phyloP scores from a whole-genome alignment of 2,329 filamentous ascomycete species.

The Ophiostoma novo-ulmi region DNA sequence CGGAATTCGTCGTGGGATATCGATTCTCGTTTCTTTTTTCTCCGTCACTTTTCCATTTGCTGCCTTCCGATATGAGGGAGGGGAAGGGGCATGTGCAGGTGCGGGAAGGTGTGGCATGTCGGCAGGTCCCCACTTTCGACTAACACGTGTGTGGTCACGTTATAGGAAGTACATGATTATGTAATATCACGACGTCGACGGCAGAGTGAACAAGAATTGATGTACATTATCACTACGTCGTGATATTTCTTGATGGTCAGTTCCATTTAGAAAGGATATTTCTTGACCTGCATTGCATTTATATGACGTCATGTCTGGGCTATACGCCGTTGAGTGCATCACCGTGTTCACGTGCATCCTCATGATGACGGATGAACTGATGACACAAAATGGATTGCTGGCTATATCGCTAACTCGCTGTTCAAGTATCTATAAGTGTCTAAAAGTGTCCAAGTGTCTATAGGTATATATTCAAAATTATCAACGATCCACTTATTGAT shows the following conservation, averaged over 20 bases:
- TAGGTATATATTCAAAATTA: too few relatives aligned
- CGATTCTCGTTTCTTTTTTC: constrained; percentile 5
- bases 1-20: constrained; percentile 5
- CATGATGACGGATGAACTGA: not conserved
- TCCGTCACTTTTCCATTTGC: constrained; percentile 8
- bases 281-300: not conserved
- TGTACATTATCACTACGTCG: not conserved
- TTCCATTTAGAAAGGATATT: not conserved
- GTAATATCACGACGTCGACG: not conserved
- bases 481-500: too few relatives aligned
- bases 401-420: too few relatives aligned
- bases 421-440: too few relatives aligned
- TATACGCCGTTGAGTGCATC: not conserved
- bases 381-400: too few relatives aligned
- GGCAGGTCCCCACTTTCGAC: not conserved
- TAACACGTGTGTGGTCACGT: constrained; percentile 1
- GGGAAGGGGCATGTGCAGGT: constrained; percentile 10
- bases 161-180: not conserved
- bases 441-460: too few relatives aligned
- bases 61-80: constrained; percentile 3
- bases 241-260: not conserved
- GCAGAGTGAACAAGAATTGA: not conserved
- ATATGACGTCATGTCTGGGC: not conserved
- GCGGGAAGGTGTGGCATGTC: constrained; percentile 3
- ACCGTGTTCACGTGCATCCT: not conserved